Conservation (phyloP, 768 basidiomycete species). For the Suillus placidus region DNA sequence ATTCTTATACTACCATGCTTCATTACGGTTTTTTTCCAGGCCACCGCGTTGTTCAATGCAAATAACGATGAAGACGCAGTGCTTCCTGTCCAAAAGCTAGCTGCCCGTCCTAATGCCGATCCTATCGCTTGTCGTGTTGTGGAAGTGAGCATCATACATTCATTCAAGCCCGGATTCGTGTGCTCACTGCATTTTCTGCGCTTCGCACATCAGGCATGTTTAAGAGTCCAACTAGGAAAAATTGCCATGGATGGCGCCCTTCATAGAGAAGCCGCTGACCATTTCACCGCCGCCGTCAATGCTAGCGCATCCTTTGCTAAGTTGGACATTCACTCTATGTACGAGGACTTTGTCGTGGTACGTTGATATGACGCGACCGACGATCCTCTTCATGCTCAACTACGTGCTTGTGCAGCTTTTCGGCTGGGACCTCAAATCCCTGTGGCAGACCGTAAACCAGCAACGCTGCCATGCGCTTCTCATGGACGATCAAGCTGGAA, state of each 20-base stretch:
- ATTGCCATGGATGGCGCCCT: not conserved
- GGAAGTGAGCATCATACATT: not conserved
- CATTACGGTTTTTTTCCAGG: not conserved
- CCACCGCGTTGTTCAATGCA: not conserved
- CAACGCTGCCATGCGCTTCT: not conserved
- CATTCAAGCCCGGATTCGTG: not conserved
- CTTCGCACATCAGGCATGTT: not conserved
- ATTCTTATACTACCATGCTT: not conserved
- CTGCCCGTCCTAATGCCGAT: not conserved
- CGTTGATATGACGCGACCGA: not conserved
- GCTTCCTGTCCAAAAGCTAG: not conserved
- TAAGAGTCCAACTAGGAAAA: not conserved
- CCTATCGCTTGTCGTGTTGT: not conserved
- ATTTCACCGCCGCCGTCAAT: not conserved
- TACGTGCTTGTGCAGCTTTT: not conserved
- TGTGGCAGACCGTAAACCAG: not conserved
- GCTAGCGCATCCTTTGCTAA: not conserved
- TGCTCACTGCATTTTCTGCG: not conserved
- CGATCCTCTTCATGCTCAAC: not conserved
- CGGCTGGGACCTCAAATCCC: not conserved
- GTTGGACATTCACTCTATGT: not conserved
- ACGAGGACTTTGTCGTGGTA: not conserved
- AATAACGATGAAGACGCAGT: not conserved
- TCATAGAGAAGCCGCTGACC: not conserved
- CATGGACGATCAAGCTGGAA: not conserved